Evolutionary conservation across 2,329 filamentous ascomycete species (phyloP), one percentile per base, ranked within the genome.

Genomic region (Pseudofabraea citricarpa): DNA sequence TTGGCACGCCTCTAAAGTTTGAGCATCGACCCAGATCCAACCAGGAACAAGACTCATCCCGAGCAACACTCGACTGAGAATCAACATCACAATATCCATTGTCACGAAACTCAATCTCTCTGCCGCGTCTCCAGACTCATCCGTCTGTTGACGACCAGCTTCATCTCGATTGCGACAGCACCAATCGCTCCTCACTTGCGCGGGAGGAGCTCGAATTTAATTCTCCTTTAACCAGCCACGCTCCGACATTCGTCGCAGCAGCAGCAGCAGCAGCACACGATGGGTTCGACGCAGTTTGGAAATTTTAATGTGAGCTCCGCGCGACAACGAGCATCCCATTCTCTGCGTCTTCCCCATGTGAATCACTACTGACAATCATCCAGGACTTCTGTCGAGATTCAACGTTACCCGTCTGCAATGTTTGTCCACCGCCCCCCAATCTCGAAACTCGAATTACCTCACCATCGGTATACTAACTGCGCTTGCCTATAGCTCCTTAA

Each of bases 301-400:
- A 75, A 77, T 51, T 79, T 79, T 58, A 63, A 74, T 61, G 75
- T 79, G 44, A 47, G 58, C n/a, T n/a, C n/a, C n/a, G n/a, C n/a
- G n/a, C n/a, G n/a, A n/a, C n/a, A n/a, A n/a, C n/a, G n/a, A n/a
- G n/a, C n/a, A n/a, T n/a, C n/a, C n/a, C n/a, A n/a, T n/a, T n/a
- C n/a, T n/a, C n/a, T n/a, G n/a, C n/a, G n/a, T n/a, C n/a, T n/a
- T n/a, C n/a, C n/a, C n/a, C n/a, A n/a, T n/a, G n/a, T n/a, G n/a
- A n/a, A n/a, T n/a, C n/a, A n/a, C 37, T 46, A 60, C 35, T 37
- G 19, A 37, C 35, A 10, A 6, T 20, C 9, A 9, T 22, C 12
- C 59, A 91, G 86, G 71, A 85, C 62, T 90, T 93, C 64, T 93
- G 87, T 74, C 83, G 79, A 63, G 86, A 90, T 69, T 87, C 87